Conservation (phyloP, 176 grass and related monocot genomes). For the Triticum monococcum region DNA sequence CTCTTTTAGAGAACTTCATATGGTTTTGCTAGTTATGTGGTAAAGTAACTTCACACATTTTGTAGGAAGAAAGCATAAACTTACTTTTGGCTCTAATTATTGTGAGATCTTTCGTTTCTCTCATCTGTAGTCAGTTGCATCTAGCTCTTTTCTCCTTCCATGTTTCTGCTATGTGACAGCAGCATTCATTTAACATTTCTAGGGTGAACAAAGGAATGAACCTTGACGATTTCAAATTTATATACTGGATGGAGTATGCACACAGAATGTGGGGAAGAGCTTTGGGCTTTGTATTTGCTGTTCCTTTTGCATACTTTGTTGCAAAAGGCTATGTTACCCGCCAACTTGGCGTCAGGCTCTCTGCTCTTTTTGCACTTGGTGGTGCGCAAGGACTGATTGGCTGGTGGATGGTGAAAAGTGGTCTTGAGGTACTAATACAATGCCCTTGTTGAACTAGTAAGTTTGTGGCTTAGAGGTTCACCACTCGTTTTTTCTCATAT, state of each 20-base stretch:
- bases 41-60: background rate
- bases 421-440: slow-evolving; percentile 72
- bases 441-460: slow-evolving; percentile 2
- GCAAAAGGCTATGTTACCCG: slow-evolving; percentile 89
- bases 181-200: slow-evolving; percentile 34
- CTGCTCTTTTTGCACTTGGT: slow-evolving; percentile 82
- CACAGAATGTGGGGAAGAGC: slow-evolving; percentile 98
- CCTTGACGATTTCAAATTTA: slow-evolving; percentile 97
- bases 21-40: background rate
- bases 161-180: slow-evolving; percentile 31
- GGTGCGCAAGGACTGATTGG: slow-evolving; percentile 83
- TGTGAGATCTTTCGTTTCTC: background rate
- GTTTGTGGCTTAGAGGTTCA: slow-evolving; percentile 20
- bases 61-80: background rate
- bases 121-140: background rate
- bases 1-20: background rate
- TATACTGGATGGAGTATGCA: slow-evolving; percentile 99
- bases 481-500: slow-evolving; percentile 25
- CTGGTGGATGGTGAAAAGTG: slow-evolving; percentile 99
- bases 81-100: slow-evolving; percentile 11
- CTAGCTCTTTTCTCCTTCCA: background rate
- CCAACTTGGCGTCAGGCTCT: slow-evolving; percentile 80
- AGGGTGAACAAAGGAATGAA: slow-evolving; percentile 91
- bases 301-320: slow-evolving; percentile 87
- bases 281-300: slow-evolving; percentile 74